Conservation (phyloP, 1,284 basidiomycete genomes). For the Rhodotorula glutinis region DNA sequence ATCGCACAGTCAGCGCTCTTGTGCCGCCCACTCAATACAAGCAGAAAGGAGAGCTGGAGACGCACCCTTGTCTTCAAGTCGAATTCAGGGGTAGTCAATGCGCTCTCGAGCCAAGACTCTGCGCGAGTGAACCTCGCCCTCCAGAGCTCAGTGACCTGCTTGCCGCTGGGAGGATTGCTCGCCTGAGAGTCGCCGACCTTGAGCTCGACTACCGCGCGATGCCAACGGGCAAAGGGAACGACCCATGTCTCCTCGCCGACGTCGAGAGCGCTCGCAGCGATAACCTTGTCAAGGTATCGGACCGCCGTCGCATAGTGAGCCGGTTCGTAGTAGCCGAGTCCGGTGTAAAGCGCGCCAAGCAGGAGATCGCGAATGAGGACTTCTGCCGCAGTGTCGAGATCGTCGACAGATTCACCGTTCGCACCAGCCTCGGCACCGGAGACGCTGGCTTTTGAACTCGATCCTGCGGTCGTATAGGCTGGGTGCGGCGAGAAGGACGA, state of each 20-base stretch:
- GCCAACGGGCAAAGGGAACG: conserved; percentile 30
- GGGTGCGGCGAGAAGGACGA: conserved; percentile 26
- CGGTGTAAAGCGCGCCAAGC: conserved; percentile 39
- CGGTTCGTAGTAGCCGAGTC: conserved; percentile 15
- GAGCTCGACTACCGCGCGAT: conserved; percentile 29
- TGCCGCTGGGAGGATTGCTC: not conserved
- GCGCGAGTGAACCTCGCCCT: conserved; percentile 21
- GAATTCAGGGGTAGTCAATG: conserved; percentile 24
- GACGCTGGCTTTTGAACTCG: too few relatives aligned
- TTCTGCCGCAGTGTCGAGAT: conserved; percentile 42
- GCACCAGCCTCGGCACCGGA: too few relatives aligned
- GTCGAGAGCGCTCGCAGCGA: not conserved
- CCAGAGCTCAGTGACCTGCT: conserved; percentile 18
- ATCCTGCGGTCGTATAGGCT: not conserved
- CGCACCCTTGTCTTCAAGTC: conserved; percentile 39
- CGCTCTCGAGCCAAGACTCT: conserved; percentile 25
- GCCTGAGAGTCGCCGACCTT: conserved; percentile 30
- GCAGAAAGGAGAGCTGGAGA: not conserved
- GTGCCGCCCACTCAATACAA: too few relatives aligned
- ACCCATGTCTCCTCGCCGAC: conserved; percentile 37
- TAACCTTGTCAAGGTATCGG: conserved; percentile 27
- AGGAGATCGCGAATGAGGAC: conserved; percentile 37
- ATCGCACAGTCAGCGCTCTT: too few relatives aligned
- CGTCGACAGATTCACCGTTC: conserved; percentile 1
- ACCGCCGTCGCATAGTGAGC: conserved; percentile 9